Base-by-base conservation (phyloP, 345 rosid genomes). In the Salix suchowensis region DNA sequence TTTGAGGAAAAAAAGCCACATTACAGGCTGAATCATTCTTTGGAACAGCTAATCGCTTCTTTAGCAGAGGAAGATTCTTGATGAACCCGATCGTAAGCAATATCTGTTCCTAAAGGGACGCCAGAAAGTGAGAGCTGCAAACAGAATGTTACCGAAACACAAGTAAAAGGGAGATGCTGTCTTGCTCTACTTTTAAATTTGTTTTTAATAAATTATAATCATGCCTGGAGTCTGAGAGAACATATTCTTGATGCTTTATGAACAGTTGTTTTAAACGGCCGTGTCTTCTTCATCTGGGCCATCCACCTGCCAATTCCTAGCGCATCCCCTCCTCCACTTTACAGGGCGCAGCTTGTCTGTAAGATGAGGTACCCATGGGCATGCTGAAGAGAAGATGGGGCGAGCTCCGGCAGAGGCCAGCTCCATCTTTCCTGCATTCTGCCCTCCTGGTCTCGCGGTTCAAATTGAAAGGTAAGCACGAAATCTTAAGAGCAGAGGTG, bases 71-170 rank as follows among this genome's bases (percentile, higher is more conserved):
- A 70, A 42, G 34, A 6, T 23, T 28, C 39, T 60, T 39, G 37
- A 24, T 39, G 50, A 42, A 24, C 13, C 23, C 14, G 13, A n/a
- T 61, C 36, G 68, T 24, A 54, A 71, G 54, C 36, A 28, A 23
- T n/a, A 52, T n/a, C 19, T 50, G 40, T 44, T 19, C 65, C 40
- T 32, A 65, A 74, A 77, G 75, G 48, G 12, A 46, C 36, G 76
- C 74, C 54, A 74, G 74, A 74, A 54, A 73, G 50, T 11, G 54
- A 9, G 72, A 78, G 77, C 82, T 75, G 64, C 82, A 82, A 82
- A 36, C 77, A 68, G 85, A 68, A 75, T 78, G 85, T 78, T 54
- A 42, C 50, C 65, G 52, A 80, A 71, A 67, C 40, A 55, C 5
- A 46, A 60, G 74, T 46, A 34, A 67, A 61, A 67, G 67, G 30